Evolutionary conservation across 2,329 filamentous ascomycete species (phyloP).

Genomic region (Pezizomycotina sp.): DNA sequence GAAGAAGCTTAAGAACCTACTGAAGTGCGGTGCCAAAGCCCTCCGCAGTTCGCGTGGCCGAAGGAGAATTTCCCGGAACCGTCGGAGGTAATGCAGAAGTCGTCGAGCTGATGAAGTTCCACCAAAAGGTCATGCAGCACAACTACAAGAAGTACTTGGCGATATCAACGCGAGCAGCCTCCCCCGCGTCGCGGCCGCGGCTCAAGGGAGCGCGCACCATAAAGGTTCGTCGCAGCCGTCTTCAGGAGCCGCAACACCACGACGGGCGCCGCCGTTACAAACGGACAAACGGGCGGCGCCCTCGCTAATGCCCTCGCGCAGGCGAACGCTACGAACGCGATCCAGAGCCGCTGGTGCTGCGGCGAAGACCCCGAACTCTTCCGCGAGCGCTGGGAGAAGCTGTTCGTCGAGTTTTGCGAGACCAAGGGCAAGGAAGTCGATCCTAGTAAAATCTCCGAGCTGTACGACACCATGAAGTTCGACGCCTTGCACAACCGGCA

Average conservation of each 20-base stretch:
- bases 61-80: constrained; percentile 81
- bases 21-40: constrained; percentile 88
- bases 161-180: constrained; percentile 2
- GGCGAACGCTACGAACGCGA: constrained; percentile 46
- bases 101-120: constrained; percentile 94
- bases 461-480: constrained; percentile 99
- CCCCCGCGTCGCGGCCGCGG: not conserved
- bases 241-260: constrained; percentile 3
- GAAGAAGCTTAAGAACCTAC: constrained; percentile 88
- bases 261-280: constrained; percentile 23
- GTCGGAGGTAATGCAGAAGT: constrained; percentile 83
- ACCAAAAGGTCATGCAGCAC: constrained; percentile 82
- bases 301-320: constrained; percentile 40
- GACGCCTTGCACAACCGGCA: constrained; percentile 92
- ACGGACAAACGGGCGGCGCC: constrained; percentile 16
- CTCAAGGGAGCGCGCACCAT: not conserved
- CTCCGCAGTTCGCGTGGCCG: constrained; percentile 96
- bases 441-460: constrained; percentile 93
- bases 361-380: constrained; percentile 91
- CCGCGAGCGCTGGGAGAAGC: constrained; percentile 93
- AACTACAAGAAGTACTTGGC: constrained; percentile 67
- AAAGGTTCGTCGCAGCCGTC: not conserved
- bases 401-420: constrained; percentile 92
- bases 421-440: constrained; percentile 72
- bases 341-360: constrained; percentile 89